Base-by-base conservation (phyloP, 2,329 filamentous ascomycete species). In the Aspergillus neotritici region DNA sequence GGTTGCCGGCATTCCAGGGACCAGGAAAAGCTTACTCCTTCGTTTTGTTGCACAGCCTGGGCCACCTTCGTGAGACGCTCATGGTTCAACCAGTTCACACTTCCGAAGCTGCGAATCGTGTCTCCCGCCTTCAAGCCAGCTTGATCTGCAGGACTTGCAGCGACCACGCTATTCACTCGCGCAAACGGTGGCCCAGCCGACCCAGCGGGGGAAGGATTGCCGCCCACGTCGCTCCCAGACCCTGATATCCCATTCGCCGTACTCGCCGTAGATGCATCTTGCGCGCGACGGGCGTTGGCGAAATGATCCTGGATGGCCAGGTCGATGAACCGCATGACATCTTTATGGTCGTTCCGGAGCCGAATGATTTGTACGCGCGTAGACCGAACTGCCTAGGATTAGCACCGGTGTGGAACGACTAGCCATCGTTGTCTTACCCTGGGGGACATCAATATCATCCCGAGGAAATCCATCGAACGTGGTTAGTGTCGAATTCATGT, bases 381-480 rank as follows among this genome's bases (percentile, higher is more conserved):
- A n/a, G 88, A 95, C 49, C 93, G 87, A 62, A 98, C 87, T 94
- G 57, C 13, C 11, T 38, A 40, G 13, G 43, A 16, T 57, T 40
- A 55, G 54, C 42, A 46, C 43, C 2, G 31, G 41, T 13, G 12
- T 44, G 14, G 9, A 12, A 35, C 6, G 21, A 40, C 12, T 31
- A 9, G 25, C 12, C 16, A 28, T 40, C 3, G 34, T 28, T 28
- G 32, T 38, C 75, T 53, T 80, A 93, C 88, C 93, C 70, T 96
- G 91, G 17, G 93, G 85, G 50, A 98, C 86, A 65, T 98, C 93
- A 51, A 98, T 83, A 67, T 98, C 93, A 57, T 87, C 84, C 62
- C 93, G 80, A 28, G 93, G 93, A 63, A 87, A 98, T 37, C 93
- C 93, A 68, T 97, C 93, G 48, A 82, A 79, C 11, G 91, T 96